These are phyloP conservation scores for Alternaria postmessia DNA, from an alignment of 2,329 filamentous ascomycete genomes.

Conservation along the genomic window DNA sequence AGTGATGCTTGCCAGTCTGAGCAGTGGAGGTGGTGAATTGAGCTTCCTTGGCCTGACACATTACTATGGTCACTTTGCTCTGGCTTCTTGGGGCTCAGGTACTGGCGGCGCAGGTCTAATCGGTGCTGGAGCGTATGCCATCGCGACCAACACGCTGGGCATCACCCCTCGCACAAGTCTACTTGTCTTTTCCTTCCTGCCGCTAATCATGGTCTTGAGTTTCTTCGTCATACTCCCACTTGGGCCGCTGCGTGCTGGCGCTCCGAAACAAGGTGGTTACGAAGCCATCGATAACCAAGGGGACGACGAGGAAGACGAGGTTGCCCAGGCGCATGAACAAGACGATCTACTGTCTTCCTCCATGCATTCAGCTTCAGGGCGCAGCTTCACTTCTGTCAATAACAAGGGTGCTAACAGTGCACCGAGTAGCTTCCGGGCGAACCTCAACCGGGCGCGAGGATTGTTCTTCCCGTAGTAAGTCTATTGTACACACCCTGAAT, in stretches of 20 bases:
- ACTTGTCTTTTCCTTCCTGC: conserved; percentile 79
- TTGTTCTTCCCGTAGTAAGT: conserved; percentile 76
- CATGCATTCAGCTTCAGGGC: conserved; percentile 41
- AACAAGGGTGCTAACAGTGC: conserved; percentile 22
- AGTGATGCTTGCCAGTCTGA: conserved; percentile 83
- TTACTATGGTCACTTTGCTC: conserved; percentile 85
- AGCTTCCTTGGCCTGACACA: conserved; percentile 92
- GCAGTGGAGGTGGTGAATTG: conserved; percentile 86
- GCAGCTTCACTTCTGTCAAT: conserved; percentile 32
- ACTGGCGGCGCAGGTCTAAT: conserved; percentile 89
- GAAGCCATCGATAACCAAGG: conserved; percentile 58
- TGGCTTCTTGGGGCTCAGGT: conserved; percentile 91
- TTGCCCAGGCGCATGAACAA: conserved; percentile 32
- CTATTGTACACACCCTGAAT: neutral
- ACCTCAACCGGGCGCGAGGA: conserved; percentile 70
- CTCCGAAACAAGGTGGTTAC: conserved; percentile 60
- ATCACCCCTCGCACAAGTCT: conserved; percentile 78
- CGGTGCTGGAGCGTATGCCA: conserved; percentile 86
- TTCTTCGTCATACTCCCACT: conserved; percentile 85
- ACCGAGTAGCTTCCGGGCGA: conserved; percentile 53
- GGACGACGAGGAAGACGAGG: conserved; percentile 28
- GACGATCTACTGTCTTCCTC: conserved; percentile 49
- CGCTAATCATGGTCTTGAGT: conserved; percentile 80
- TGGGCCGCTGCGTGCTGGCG: conserved; percentile 65
- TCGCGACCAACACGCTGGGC: conserved; percentile 81